Conservation (phyloP, 2,329 filamentous ascomycete species). For the Pseudohalonectria lignicola region DNA sequence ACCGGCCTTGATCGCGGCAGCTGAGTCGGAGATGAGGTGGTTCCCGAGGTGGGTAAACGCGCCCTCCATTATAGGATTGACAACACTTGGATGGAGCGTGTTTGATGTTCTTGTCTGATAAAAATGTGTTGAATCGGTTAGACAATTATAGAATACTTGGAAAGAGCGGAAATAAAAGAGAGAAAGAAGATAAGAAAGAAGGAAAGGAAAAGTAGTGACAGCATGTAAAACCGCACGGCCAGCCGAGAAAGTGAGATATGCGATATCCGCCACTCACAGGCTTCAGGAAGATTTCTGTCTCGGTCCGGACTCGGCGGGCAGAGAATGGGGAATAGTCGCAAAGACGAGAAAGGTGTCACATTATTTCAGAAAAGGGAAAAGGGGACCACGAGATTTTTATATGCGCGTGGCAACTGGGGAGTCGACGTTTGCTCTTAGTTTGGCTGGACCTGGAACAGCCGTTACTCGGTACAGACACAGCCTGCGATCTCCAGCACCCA, state of each 20-base stretch:
- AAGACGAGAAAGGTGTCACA: conserved; percentile 3
- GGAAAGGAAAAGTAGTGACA: no score
- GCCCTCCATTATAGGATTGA: conserved; percentile 64
- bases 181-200: no score
- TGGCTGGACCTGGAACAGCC: no score
- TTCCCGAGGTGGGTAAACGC: conserved; percentile 84
- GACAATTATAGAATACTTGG: no score
- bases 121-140: no score
- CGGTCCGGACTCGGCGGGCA: neutral
- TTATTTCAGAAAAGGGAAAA: conserved; percentile 2
- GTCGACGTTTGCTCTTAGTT: no score
- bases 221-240: no score
- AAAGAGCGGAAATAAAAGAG: no score
- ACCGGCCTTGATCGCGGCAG: conserved; percentile 77
- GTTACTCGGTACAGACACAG: neutral
- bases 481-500: neutral
- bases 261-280: neutral
- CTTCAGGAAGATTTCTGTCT: neutral
- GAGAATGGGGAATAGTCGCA: conserved; percentile 7
- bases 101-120: no score
- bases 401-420: neutral
- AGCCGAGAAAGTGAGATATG: no score
- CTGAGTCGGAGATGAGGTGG: conserved; percentile 74
- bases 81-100: no score
- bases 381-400: neutral